phyloP scores from a whole-genome alignment of 2,329 filamentous ascomycete genomes.

The Colletotrichum costaricense region DNA sequence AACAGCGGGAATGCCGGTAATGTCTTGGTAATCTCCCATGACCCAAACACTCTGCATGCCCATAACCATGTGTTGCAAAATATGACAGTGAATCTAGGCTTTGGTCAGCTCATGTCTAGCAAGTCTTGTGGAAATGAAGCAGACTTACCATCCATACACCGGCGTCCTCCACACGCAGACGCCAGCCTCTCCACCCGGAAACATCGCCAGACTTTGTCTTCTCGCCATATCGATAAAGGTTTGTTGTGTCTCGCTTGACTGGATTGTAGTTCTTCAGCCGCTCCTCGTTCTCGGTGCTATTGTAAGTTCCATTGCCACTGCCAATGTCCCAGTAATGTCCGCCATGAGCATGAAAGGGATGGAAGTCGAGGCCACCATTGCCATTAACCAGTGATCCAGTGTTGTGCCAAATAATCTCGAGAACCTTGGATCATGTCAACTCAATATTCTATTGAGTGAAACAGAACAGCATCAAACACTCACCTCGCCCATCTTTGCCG shows the following conservation, averaged over 20 bases:
- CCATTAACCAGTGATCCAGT: conserved; percentile 42
- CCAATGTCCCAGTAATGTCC: conserved; percentile 66
- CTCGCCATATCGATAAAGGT: conserved; percentile 64
- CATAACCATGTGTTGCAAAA: conserved; percentile 69
- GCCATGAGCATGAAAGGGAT: conserved; percentile 68
- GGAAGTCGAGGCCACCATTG: conserved; percentile 54
- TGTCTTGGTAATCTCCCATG: conserved; percentile 41
- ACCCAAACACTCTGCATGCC: conserved; percentile 49
- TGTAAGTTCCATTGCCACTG: conserved; percentile 63
- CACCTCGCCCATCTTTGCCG: conserved; percentile 66
- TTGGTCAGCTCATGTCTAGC: neutral
- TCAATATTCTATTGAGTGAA: conserved; percentile 51
- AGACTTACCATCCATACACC: conserved; percentile 65
- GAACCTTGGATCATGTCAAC: conserved; percentile 4
- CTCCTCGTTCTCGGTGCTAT: conserved; percentile 60
- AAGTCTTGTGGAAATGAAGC: neutral
- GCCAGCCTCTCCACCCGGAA: conserved; percentile 71
- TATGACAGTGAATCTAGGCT: conserved; percentile 65
- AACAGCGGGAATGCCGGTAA: conserved; percentile 41
- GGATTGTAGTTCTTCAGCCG: conserved; percentile 45
- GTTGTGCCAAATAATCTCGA: conserved; percentile 30
- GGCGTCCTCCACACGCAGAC: conserved; percentile 60
- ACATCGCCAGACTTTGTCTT: conserved; percentile 52
- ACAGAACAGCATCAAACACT: conserved; percentile 52
- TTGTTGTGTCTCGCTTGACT: conserved; percentile 59